Conservation (phyloP, 495 filamentous ascomycete genomes). For the Tuber borchii region DNA sequence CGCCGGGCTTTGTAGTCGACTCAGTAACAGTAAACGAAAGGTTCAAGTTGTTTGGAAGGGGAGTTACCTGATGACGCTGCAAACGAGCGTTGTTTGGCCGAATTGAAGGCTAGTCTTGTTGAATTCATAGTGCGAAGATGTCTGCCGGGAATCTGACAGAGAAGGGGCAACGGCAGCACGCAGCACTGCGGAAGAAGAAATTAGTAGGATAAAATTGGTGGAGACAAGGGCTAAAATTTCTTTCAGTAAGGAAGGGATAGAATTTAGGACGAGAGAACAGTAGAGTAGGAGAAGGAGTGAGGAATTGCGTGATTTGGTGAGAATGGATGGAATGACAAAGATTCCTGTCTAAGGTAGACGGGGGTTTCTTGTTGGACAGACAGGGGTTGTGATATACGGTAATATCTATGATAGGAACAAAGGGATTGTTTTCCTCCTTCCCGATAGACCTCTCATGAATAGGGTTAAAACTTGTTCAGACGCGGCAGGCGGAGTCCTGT, state of each 20-base stretch:
- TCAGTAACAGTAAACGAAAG: constrained; percentile 13
- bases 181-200: not conserved
- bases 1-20: constrained; percentile 39
- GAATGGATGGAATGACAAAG: constrained; percentile 7
- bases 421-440: not conserved
- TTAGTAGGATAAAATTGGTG: not conserved
- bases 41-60: constrained; percentile 5
- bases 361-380: not conserved
- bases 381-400: not conserved
- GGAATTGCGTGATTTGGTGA: not conserved
- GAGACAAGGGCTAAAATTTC: not conserved
- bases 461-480: not conserved
- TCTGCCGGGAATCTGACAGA: not conserved
- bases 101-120: constrained; percentile 54
- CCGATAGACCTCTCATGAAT: not conserved
- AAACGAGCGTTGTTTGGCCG: constrained; percentile 53
- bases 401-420: not conserved
- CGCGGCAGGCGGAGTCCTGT: not conserved
- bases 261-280: not conserved
- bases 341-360: not conserved
- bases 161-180: not conserved
- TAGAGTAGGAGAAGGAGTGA: not conserved
- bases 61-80: constrained; percentile 44
- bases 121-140: constrained; percentile 42
- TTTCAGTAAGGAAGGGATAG: not conserved